These are phyloP conservation scores for Boletus insuetus DNA, from an alignment of 768 basidiomycete genomes.

Conservation along the genomic window DNA sequence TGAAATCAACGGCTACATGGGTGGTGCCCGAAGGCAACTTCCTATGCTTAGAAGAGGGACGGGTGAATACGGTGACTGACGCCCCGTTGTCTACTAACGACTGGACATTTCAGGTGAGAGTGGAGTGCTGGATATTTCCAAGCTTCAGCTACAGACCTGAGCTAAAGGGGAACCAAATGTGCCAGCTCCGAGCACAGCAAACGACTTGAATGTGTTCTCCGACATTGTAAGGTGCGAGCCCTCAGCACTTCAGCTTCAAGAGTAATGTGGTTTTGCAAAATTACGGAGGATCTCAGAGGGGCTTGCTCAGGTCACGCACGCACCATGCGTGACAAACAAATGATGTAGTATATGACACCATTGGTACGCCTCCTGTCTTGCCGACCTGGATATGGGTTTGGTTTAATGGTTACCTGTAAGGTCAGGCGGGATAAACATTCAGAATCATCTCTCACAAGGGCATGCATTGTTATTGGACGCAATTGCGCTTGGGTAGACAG, in stretches of 20 bases:
- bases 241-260: background rate
- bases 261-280: too few relatives aligned
- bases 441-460: conserved; percentile 1
- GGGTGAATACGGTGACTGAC: conserved; percentile 14
- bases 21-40: conserved; percentile 7
- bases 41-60: conserved; percentile 5
- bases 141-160: background rate
- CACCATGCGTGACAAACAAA: conserved; percentile 4
- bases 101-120: conserved; percentile 2
- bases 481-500: too few relatives aligned
- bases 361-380: conserved; percentile 1
- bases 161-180: conserved; percentile 13
- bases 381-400: background rate
- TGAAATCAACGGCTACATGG: conserved; percentile 13
- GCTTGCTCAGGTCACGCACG: too few relatives aligned
- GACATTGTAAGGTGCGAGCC: conserved; percentile 3
- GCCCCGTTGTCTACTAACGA: conserved; percentile 10
- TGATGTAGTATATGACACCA: conserved; percentile 7
- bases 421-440: background rate
- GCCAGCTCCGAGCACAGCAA: conserved; percentile 20
- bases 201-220: conserved; percentile 14
- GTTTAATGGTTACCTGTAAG: background rate
- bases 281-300: too few relatives aligned
- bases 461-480: too few relatives aligned
- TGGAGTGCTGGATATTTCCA: background rate